phyloP scores from a whole-genome alignment of 2,329 filamentous ascomycete genomes.

The Colletotrichum sp. region DNA sequence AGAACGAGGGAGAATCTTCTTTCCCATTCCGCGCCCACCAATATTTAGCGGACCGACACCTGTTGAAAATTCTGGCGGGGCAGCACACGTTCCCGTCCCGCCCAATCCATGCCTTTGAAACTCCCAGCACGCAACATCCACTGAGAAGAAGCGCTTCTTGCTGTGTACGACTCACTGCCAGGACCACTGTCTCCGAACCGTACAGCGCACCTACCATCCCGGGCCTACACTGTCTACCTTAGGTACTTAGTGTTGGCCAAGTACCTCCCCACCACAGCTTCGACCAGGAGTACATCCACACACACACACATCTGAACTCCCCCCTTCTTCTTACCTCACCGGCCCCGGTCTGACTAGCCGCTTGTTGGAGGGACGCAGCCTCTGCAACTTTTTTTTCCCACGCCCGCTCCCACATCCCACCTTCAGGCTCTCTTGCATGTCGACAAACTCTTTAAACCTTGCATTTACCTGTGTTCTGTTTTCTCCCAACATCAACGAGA shows the following conservation, averaged over 20 bases:
- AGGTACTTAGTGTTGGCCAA: not conserved
- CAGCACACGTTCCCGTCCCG: not conserved
- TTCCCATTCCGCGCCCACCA: slow-evolving; percentile 22
- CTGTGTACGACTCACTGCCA: not conserved
- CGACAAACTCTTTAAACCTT: slow-evolving; percentile 20
- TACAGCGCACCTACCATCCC: not conserved
- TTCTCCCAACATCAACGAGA: slow-evolving; percentile 8
- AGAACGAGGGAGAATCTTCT: slow-evolving; percentile 25
- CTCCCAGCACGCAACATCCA: not conserved
- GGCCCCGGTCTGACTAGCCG: not conserved
- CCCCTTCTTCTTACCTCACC: slow-evolving; percentile 3
- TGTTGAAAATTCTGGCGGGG: not conserved
- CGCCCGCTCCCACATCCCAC: slow-evolving; percentile 10
- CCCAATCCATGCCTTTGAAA: not conserved
- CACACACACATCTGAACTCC: not conserved
- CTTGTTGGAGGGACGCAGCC: not conserved
- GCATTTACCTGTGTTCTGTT: slow-evolving; percentile 9
- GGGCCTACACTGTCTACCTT: not conserved
- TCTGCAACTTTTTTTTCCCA: slow-evolving; percentile 21
- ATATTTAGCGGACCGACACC: slow-evolving; percentile 8
- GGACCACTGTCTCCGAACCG: not conserved
- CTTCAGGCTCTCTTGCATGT: slow-evolving; percentile 19
- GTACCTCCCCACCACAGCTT: not conserved
- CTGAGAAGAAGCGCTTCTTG: not conserved
- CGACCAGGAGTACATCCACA: not conserved